Evolutionary conservation across 2,329 filamentous ascomycete genomes (phyloP), one percentile per base, ranked within the genome.

Genomic region (Clarireedia sp.): DNA sequence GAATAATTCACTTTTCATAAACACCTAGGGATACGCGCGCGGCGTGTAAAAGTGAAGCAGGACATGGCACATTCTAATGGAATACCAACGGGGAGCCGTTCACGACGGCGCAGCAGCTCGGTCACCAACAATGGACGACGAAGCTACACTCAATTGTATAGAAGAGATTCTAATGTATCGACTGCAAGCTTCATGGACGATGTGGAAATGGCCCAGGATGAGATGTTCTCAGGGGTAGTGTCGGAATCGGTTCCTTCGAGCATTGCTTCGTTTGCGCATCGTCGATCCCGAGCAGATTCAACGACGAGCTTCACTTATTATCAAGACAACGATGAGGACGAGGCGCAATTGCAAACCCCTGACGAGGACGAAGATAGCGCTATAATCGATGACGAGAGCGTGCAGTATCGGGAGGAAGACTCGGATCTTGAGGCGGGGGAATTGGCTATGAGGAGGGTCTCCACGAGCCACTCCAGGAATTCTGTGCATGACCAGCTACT

Each of bases 141-240:
- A 63, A 54, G 57, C 44, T 43, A 48, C 12, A 47, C 38, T 29
- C 26, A 12, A 17, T 58, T 88, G 59, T 89, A 89, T 70, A 77
- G 85, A 53, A 76, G 86, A 54, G 77, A 78, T 62, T 87, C 85
- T 51, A 89, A 89, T 66, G 77, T 83, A 65, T 90, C 87, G 73
- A 83, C 79, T 71, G 78, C 85, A 37, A 95, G 89, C 72, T 85
- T 96, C 63, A 86, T 96, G 64, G 90, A 90, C 63, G 90, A 96
- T 71, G 91, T 97, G n/a, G 92, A 96, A 70, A 97, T 99, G 94
- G 92, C 94, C 19, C 90, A 95, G 51, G 89, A 96, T 69, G 92
- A 97, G 81, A 89, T 94, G 48, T 99, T 92, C 72, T 86, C 92
- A 23, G 94, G 94, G 6, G 94, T 92, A 6, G 85, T 96, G 66